phyloP scores from a whole-genome alignment of 495 filamentous ascomycete genomes.

The Zalerion maritima region DNA sequence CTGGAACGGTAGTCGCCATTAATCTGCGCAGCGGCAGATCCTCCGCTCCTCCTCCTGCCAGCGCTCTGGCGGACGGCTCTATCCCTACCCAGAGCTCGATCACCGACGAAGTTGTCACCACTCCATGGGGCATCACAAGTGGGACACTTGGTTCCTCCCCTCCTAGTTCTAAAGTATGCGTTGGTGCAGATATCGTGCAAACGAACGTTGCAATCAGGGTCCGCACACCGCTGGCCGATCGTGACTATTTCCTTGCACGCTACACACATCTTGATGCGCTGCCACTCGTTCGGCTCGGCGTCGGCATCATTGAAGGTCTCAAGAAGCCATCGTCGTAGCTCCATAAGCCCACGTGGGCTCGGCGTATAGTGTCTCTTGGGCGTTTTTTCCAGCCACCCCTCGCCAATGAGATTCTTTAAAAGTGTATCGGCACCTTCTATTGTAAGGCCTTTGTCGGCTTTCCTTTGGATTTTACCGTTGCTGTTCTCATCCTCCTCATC shows the following conservation, averaged over 20 bases:
- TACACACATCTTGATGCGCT: constrained; percentile 73
- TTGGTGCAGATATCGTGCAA: constrained; percentile 67
- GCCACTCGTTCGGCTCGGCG: constrained; percentile 38
- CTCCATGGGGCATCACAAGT: constrained; percentile 58
- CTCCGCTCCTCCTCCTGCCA: constrained; percentile 9
- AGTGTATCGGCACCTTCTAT: constrained; percentile 62
- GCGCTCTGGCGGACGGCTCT: constrained; percentile 15
- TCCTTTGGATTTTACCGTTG: constrained; percentile 16
- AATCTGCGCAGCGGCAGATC: no score
- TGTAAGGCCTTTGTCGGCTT: constrained; percentile 40
- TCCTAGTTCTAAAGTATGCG: constrained; percentile 50
- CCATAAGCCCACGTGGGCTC: constrained; percentile 63
- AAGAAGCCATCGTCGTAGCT: constrained; percentile 67
- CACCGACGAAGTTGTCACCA: constrained; percentile 64
- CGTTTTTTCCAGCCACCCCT: constrained; percentile 75
- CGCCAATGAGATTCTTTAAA: constrained; percentile 51
- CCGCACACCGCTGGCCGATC: constrained; percentile 65
- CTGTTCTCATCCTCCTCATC: constrained; percentile 23
- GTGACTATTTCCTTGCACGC: constrained; percentile 88
- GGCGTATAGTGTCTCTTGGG: constrained; percentile 57
- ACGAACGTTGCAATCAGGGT: constrained; percentile 49
- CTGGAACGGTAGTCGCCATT: no score
- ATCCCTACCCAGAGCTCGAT: constrained; percentile 41
- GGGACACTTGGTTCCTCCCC: constrained; percentile 49
- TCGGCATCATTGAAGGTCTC: constrained; percentile 69